Conservation (phyloP, 768 basidiomycete species). For the Phaeotremella fagi region DNA sequence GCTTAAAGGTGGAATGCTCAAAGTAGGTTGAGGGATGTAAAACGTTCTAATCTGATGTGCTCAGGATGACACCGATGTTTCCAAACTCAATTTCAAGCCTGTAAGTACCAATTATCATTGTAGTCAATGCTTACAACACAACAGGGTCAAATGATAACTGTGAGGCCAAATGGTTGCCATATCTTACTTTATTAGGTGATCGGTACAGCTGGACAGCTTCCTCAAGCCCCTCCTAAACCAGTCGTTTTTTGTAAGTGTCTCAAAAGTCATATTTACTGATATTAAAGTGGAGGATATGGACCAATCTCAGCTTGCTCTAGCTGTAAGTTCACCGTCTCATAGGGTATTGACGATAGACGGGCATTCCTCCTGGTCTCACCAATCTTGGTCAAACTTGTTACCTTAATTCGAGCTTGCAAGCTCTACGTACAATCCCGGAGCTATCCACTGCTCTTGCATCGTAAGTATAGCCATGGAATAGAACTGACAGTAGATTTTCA, state of each 20-base stretch:
- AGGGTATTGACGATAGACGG: constrained; percentile 12
- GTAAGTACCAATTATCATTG: constrained; percentile 49
- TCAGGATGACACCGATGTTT: constrained; percentile 82
- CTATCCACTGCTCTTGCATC: constrained; percentile 65
- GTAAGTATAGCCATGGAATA: constrained; percentile 48
- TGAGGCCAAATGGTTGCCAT: background rate
- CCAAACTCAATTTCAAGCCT: constrained; percentile 74
- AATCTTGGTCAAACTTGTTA: constrained; percentile 91
- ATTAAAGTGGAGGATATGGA: constrained; percentile 65
- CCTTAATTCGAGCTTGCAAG: constrained; percentile 92
- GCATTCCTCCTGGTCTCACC: constrained; percentile 37
- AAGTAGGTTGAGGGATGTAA: constrained; percentile 55
- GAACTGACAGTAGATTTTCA: background rate
- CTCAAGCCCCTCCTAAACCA: constrained; percentile 74
- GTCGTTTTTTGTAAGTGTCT: constrained; percentile 63
- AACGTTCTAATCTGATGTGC: background rate
- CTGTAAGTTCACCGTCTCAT: constrained; percentile 53
- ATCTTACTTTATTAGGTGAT: constrained; percentile 54
- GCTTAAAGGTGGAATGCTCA: constrained; percentile 85
- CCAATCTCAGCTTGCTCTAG: constrained; percentile 71
- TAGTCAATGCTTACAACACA: constrained; percentile 38
- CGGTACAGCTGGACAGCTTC: constrained; percentile 86
- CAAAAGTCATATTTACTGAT: background rate
- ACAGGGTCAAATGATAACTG: background rate
- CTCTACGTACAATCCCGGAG: constrained; percentile 87